Base-by-base conservation (phyloP, 768 basidiomycete species). In the Suillus luteus region DNA sequence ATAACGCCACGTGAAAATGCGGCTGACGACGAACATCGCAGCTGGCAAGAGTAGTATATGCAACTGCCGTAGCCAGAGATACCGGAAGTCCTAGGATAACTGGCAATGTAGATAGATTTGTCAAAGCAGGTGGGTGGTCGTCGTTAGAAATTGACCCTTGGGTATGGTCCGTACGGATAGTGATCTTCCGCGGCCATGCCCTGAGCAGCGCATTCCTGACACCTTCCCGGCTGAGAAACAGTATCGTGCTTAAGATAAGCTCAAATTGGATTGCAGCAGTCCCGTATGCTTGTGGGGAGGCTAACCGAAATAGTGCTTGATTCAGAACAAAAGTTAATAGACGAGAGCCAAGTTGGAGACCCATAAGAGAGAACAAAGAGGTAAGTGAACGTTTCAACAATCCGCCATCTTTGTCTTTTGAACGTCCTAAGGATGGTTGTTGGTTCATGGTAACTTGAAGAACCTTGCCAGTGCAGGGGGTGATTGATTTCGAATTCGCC, bases 221-320 rank as follows among this genome's bases (percentile, higher is more conserved):
- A 19, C 96, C 96, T 75, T 99, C 97, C n/a, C 97, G 83, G 40
- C 90, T 89, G 9, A 99, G 81, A 75, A 99, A 98, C 51, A 99
- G 81, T 69, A 96, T 92, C 12, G 95, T 95, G 68, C 90, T 92
- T 54, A 92, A 83, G 31, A 99, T 72, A 33, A 98, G 85, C 73
- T 99, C 97, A 75, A 99, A 95, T 70, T 97, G 96, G 65, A 99
- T 91, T 0, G 94, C 86, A 17, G 93, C 95, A 0, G 92, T 95
- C 11, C 96, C 91, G 72, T 93, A 96, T 15, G 89, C 90, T 40
- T 85, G 85, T 1, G 96, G 95, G 0, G 93, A 88, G 2, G 91
- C 89, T 35, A 95, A 81, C 1, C 94, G 88, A 46, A 98, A 81
- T 14, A 98, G 82, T 0, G 86, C 85, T 75, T 97, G 96, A 76